Conservation (phyloP, 169 alveolate genomes). For the Pseudocohnilembus persalinus region DNA sequence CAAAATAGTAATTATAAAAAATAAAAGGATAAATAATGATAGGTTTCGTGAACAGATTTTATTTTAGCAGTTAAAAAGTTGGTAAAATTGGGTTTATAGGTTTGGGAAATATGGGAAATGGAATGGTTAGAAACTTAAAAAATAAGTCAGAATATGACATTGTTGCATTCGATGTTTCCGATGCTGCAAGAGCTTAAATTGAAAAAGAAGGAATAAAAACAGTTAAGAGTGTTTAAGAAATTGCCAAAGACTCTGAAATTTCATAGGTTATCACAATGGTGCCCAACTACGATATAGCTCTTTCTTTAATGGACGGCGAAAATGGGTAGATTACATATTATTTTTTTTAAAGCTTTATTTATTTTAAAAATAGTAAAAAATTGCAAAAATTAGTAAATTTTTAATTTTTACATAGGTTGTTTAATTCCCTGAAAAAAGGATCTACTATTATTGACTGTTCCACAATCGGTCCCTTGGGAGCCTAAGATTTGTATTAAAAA, state of each 20-base stretch:
- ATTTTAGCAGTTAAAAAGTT: too few relatives aligned
- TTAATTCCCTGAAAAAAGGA: slow-evolving; percentile 46
- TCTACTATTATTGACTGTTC: slow-evolving; percentile 51
- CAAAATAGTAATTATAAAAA: too few relatives aligned
- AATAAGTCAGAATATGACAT: slow-evolving; percentile 27
- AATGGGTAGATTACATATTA: slow-evolving; percentile 22
- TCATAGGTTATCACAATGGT: slow-evolving; percentile 56
- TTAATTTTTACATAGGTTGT: slow-evolving; percentile 8
- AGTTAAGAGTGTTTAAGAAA: slow-evolving; percentile 24
- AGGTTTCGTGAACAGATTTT: too few relatives aligned
- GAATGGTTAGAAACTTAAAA: slow-evolving; percentile 46
- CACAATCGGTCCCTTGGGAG: slow-evolving; percentile 53
- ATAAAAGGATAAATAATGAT: too few relatives aligned
- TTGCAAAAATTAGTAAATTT: too few relatives aligned
- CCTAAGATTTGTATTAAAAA: slow-evolving; percentile 52
- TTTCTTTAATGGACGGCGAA: slow-evolving; percentile 38
- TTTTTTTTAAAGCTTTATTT: neutral
- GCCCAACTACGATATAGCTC: slow-evolving; percentile 51
- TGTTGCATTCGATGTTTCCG: slow-evolving; percentile 44
- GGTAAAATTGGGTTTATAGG: slow-evolving; percentile 62
- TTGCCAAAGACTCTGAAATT: slow-evolving; percentile 21
- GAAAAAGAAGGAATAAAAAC: slow-evolving; percentile 35
- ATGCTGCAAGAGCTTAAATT: slow-evolving; percentile 13
- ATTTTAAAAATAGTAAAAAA: too few relatives aligned
- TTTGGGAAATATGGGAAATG: slow-evolving; percentile 61